Evolutionary conservation across 441 rosid genomes (phyloP), one percentile per base, ranked within the genome.

Genomic region (Populus hybrid): DNA sequence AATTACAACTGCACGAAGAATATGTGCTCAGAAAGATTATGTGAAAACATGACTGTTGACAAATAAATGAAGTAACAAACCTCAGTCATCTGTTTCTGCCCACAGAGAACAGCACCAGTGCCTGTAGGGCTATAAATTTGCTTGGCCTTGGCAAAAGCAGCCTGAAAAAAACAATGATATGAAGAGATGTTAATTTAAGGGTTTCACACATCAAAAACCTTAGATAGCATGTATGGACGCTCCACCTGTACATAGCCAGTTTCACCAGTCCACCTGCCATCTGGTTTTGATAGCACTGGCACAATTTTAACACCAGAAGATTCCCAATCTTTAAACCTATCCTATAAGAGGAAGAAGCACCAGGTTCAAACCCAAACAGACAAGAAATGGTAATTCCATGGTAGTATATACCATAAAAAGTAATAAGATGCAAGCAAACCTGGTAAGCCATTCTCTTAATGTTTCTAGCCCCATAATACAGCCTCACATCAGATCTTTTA

Each of bases 81-180:
- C 97, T 96, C 98, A 12, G 92, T 81, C 99, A 96, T 96, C 92
- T 93, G 98, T 87, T 81, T 93, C 88, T 92, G 98, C 75, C 99
- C 98, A 73, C 99, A 96, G 26, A 96, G 91, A 71, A 96, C 89
- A 5, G 81, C 98, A 67, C 94, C 98, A 0, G 95, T 89, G 75
- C 90, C 91, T 33, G 67, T 14, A 3, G 97, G 93, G 73, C 78
- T 83, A 73, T 71, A 80, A 74, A 88, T 82, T 74, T 87, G 83
- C 81, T 89, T 92, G 74, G 91, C 91, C 83, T 90, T 89, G 66
- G 90, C 80, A 77, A 96, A 96, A 80, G 98, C 99, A 82, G 94
- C 94, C 98, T 96, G 89, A 74, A 4, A 68, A 76, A 74, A 73
- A 24, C 50, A 80, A 78, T 6, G 42, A 28, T 31, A 74, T 28